These are phyloP conservation scores for Tulasnella calospora DNA, from an alignment of 768 basidiomycete genomes.

Conservation along the genomic window DNA sequence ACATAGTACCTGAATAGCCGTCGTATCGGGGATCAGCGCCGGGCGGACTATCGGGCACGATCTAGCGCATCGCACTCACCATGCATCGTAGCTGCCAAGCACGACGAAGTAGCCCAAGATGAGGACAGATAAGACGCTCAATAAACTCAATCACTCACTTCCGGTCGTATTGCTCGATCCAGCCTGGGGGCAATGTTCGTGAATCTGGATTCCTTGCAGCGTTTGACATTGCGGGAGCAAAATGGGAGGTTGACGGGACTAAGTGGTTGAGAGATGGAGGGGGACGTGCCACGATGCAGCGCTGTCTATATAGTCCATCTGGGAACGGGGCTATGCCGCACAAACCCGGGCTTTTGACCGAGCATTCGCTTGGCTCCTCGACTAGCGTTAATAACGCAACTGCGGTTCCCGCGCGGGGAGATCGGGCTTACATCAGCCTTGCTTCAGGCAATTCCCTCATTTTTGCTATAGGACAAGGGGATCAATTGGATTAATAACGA, in stretches of 20 bases:
- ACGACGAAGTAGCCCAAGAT: not conserved
- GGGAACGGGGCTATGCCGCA: not conserved
- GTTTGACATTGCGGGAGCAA: not conserved
- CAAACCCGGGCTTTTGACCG: not conserved
- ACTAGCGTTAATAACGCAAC: not conserved
- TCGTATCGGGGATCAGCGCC: not conserved
- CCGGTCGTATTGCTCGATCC: conserved; percentile 22
- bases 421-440: not conserved
- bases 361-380: not conserved
- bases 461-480: not conserved
- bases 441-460: not conserved
- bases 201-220: conserved; percentile 16
- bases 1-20: conserved; percentile 21
- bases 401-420: not conserved
- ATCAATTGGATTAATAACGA: not conserved
- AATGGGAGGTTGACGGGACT: not conserved
- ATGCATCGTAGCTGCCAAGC: conserved; percentile 22
- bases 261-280: not conserved
- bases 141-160: conserved; percentile 5
- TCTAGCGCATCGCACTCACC: conserved; percentile 3
- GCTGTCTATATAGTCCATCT: not conserved
- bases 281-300: not conserved
- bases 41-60: not conserved
- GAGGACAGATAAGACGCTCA: not conserved
- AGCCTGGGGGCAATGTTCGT: conserved; percentile 16